Base-by-base conservation (phyloP, 2,329 filamentous ascomycete species). In the Trichoderma arundinaceum region DNA sequence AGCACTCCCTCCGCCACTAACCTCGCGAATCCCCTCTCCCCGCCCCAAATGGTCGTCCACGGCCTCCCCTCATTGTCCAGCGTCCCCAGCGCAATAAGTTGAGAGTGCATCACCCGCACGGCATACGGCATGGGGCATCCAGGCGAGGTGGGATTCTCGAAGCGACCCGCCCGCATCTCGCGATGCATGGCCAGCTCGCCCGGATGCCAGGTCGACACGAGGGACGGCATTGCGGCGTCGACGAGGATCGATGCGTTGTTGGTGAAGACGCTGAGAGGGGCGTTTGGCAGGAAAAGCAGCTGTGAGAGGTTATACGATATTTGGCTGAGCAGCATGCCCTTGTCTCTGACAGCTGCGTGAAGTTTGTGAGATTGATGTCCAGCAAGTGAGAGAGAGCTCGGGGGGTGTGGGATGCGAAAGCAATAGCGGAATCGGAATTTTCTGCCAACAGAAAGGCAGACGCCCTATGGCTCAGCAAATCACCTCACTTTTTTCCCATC, bases 1-100 rank as follows among this genome's bases (percentile, higher is more conserved):
- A 96, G 80, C 9, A 92, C 82, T 1, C 81, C 83, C 46, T 84
- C 80, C 1, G 86, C 88, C 0, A 94, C 78, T 0, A 86, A 83
- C 54, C 83, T 81, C 0, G 87, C 86, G 70, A 94, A 91, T 0
- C 90, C 90, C 1, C 84, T 77, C 66, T 88, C 81, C 15, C 92
- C 92, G n/a, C 91, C 91, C 87, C 90, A 90, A 7, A 96, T 68
- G 0, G 90, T 90, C 15, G 89, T 90, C 92, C 92, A 96, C 1
- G 90, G 91, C 19, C 86, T 80, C 2, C 84, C 84, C 19, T 87
- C 72, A 2, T 78, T 76, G 72, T 95, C 92, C 1, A 94, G 77
- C 0, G 90, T 86, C 1, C 92, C 92, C 17, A 96, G 77, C 0
- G 91, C 91, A 13, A 95, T 80, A 7, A 95, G 80, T 0, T 91